Conservation (phyloP, 257 asterid species). For the Fraxinus quadrangulata region DNA sequence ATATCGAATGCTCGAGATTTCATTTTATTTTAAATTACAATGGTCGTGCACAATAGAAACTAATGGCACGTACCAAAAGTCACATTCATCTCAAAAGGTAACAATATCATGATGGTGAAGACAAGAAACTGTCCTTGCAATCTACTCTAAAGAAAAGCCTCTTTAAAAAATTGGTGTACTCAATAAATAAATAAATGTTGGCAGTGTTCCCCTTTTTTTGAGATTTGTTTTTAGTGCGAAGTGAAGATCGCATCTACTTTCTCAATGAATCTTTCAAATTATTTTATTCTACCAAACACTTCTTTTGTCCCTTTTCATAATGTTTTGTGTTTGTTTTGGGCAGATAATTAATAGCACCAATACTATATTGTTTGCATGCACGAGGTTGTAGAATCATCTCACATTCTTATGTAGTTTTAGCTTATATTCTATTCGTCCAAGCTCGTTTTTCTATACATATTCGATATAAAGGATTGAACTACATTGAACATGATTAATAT, state of each 20-base stretch:
- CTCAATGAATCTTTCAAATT: background rate
- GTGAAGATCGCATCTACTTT: constrained; percentile 3
- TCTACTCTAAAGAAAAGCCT: background rate
- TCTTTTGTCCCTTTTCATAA: background rate
- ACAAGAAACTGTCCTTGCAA: background rate
- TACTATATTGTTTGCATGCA: background rate
- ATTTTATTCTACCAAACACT: constrained; percentile 1
- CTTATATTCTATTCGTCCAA: background rate
- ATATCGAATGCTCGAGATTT: background rate
- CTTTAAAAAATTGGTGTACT: background rate
- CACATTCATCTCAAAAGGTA: background rate
- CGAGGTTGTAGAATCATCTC: constrained; percentile 4
- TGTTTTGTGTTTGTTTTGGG: background rate
- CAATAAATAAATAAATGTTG: background rate
- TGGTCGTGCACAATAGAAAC: background rate
- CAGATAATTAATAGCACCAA: background rate
- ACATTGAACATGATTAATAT: background rate
- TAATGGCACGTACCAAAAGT: background rate
- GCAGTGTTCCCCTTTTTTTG: background rate
- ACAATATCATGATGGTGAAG: background rate
- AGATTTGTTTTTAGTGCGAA: background rate
- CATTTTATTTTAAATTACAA: background rate
- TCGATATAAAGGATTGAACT: background rate
- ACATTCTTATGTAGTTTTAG: background rate
- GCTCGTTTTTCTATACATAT: background rate